Evolutionary conservation across 441 rosid genomes (phyloP).

Genomic region (Francoa sonchifolia): DNA sequence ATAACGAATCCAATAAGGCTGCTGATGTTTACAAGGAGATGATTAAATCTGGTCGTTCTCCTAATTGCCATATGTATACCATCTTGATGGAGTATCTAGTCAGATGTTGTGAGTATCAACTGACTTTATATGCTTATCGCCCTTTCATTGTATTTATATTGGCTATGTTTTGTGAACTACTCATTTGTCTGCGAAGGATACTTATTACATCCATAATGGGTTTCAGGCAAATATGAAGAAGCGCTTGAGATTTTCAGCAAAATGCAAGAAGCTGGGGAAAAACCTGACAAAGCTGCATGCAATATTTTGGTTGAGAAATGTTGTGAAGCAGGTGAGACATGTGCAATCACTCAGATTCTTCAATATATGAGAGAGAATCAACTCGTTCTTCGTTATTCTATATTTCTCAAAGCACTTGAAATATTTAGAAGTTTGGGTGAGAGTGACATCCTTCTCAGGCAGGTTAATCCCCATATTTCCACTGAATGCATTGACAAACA

Average conservation of each 20-base stretch:
- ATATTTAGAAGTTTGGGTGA: conserved; percentile 32
- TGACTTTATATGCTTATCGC: conserved; percentile 6
- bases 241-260: conserved; percentile 57
- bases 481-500: conserved; percentile 15
- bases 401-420: conserved; percentile 43
- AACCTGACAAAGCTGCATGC: conserved; percentile 86
- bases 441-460: conserved; percentile 42
- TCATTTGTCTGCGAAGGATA: conserved; percentile 7
- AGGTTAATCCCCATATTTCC: conserved; percentile 60
- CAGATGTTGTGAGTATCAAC: conserved; percentile 24
- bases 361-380: conserved; percentile 44
- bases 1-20: conserved; percentile 45
- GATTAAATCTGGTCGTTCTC: conserved; percentile 43
- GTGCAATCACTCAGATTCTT: conserved; percentile 37
- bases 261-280: conserved; percentile 72
- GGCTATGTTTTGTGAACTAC: conserved; percentile 6
- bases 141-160: conserved; percentile 11
- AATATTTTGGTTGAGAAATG: conserved; percentile 64
- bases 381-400: conserved; percentile 51
- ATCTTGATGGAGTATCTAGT: conserved; percentile 55
- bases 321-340: conserved; percentile 36
- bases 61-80: conserved; percentile 67
- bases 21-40: conserved; percentile 58
- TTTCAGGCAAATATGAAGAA: conserved; percentile 54
- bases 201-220: conserved; percentile 8